These are phyloP conservation scores for Fomitopsis schrenkii DNA, from an alignment of 1,284 basidiomycete species.

Conservation along the genomic window DNA sequence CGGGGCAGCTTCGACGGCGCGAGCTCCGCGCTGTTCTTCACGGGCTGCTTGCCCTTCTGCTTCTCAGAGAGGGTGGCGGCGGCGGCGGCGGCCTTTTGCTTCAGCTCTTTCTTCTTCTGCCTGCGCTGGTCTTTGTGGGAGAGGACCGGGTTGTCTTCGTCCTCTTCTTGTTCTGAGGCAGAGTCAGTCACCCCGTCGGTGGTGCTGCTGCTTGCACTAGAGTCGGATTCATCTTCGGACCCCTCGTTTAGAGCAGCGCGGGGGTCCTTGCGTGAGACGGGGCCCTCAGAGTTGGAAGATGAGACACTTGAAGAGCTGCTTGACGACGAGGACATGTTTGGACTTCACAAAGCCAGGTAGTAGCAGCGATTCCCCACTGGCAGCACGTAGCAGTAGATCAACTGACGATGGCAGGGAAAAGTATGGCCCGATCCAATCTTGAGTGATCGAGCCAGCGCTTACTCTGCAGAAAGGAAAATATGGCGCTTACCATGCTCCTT, in stretches of 20 bases:
- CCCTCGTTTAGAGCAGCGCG: neutral
- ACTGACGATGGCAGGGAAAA: neutral
- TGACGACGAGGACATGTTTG: neutral
- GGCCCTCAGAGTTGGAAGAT: neutral
- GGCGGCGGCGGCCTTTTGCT: constrained; percentile 23
- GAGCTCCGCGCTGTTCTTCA: constrained; percentile 24
- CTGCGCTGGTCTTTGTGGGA: constrained; percentile 71
- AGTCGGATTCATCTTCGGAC: neutral
- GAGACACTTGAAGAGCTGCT: neutral
- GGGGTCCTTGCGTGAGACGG: neutral
- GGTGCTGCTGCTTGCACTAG: neutral
- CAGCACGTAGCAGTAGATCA: neutral
- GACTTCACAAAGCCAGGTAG: neutral
- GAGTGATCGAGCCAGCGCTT: neutral
- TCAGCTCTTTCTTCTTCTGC: constrained; percentile 51
- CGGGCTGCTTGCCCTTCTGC: constrained; percentile 33
- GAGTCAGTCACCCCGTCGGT: neutral
- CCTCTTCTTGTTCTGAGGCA: neutral
- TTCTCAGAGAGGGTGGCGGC: constrained; percentile 25
- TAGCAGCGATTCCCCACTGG: neutral
- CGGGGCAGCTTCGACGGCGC: constrained; percentile 32
- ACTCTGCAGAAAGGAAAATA: no score
- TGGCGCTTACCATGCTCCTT: no score
- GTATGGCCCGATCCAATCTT: neutral
- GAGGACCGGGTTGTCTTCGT: constrained; percentile 45